Conservation (phyloP, 2,329 filamentous ascomycete genomes). For the Aspergillus tanneri region DNA sequence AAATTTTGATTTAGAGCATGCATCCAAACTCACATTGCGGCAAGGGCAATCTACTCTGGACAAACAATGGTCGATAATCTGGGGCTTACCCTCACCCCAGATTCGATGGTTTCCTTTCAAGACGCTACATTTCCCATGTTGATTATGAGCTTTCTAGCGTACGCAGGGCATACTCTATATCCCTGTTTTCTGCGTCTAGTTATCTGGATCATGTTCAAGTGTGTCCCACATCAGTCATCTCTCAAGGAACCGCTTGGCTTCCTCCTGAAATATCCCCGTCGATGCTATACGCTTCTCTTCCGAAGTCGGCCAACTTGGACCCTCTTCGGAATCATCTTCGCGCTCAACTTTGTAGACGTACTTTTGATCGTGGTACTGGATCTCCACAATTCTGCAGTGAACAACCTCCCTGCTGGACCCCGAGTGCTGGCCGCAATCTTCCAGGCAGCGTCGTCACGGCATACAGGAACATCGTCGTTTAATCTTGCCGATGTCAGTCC, state of each 20-base stretch:
- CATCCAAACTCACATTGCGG: neutral
- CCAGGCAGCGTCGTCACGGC: constrained; percentile 54
- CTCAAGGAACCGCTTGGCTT: constrained; percentile 51
- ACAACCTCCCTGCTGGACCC: constrained; percentile 40
- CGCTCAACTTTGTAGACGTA: constrained; percentile 56
- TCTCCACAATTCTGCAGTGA: constrained; percentile 53
- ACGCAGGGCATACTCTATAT: constrained; percentile 48
- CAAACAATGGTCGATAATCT: constrained; percentile 56
- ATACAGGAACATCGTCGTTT: constrained; percentile 53
- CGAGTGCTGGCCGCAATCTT: constrained; percentile 59
- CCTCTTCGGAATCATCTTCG: constrained; percentile 52
- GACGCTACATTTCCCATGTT: constrained; percentile 44
- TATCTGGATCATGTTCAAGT: constrained; percentile 57
- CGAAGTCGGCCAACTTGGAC: constrained; percentile 60
- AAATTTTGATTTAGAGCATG: neutral
- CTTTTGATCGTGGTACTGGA: constrained; percentile 55
- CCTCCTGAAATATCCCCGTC: constrained; percentile 61
- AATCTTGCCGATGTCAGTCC: constrained; percentile 53
- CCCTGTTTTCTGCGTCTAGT: constrained; percentile 57
- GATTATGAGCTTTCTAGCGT: constrained; percentile 41
- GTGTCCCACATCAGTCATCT: constrained; percentile 40
- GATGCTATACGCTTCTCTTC: constrained; percentile 64
- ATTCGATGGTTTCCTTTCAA: constrained; percentile 54
- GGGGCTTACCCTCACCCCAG: constrained; percentile 56
- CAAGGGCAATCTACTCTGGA: constrained; percentile 51